Evolutionary conservation across 345 rosid species (phyloP), one percentile per base, ranked within the genome.

Genomic region (Draba incana): DNA sequence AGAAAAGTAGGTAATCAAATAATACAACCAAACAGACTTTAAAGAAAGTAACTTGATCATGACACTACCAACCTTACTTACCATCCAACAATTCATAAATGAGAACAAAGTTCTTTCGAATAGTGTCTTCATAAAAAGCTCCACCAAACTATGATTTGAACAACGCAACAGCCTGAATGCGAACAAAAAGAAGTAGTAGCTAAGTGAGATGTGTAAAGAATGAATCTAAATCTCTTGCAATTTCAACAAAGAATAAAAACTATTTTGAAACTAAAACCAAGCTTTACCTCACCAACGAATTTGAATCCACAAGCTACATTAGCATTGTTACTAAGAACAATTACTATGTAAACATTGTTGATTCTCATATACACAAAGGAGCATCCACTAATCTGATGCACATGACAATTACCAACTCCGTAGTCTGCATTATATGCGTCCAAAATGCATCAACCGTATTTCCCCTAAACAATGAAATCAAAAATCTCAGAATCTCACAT

Each of bases 81-180:
- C 98, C 99, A 66, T 95, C 99, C 75, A 95, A 83, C 62, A 95
- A 79, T 80, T 95, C 99, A 20, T 20, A 20, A 20, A 20, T 20
- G 20, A 20, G 20, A 20, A 75, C 92, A 95, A 74, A 95, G 79
- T 89, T 95, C 74, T 95, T 92, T 39, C 95, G 83, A 52, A 95
- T 92, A 28, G 99, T 94, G 62, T 95, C 98, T 83, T 95, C 99
- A 73, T 95, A 98, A 79, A 95, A 95, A 73, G 98, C 85, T 20
- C 20, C 20, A 20, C 20, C 20, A 20, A 20, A 95, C 79, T 92
- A 95, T 9, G 99, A 92, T 76, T 92, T 95, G 20, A 20, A 20
- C 20, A 20, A 20, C 20, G 20, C 20, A 20, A 20, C 20, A 20
- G 20, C 20, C 20, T 20, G 20, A 20, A 20, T 20, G 20, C 20